A percentile compares a stretch with the other conserved stretches of the same genome.
Evolutionary conservation across 176 grass and related monocot genomes (phyloP).

Genomic region (Cocos nucifera): DNA sequence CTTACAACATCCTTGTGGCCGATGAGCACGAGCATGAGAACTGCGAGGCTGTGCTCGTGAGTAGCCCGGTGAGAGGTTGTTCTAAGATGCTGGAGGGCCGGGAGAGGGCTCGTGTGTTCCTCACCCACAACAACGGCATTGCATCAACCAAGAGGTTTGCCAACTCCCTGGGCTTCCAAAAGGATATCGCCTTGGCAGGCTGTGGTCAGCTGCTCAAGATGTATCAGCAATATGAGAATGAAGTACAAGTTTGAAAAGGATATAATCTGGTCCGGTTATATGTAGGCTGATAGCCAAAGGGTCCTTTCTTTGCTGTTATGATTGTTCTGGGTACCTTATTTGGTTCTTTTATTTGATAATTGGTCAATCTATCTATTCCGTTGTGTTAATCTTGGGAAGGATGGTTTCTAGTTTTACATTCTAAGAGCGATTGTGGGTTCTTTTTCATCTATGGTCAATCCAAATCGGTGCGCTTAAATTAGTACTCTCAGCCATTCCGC

Average conservation of each 20-base stretch:
- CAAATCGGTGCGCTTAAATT: too few relatives aligned
- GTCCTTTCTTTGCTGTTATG: too few relatives aligned
- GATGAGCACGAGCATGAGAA: constrained; percentile 71
- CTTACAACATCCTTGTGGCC: constrained; percentile 59
- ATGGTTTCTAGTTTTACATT: too few relatives aligned
- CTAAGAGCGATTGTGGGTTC: too few relatives aligned
- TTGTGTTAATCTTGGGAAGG: too few relatives aligned
- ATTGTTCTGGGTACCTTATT: too few relatives aligned
- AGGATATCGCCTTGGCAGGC: constrained; percentile 35
- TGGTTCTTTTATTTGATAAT: too few relatives aligned
- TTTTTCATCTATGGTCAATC: too few relatives aligned
- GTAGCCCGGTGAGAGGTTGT: constrained; percentile 56
- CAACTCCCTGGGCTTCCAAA: constrained; percentile 69
- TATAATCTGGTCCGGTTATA: too few relatives aligned
- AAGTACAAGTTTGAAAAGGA: constrained; percentile 1
- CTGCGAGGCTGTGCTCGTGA: constrained; percentile 70
- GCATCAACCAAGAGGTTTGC: constrained; percentile 47
- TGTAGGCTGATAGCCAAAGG: too few relatives aligned
- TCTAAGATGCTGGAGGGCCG: constrained; percentile 45
- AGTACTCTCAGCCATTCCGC: too few relatives aligned
- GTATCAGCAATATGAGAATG: constrained; percentile 40
- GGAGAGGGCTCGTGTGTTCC: constrained; percentile 77
- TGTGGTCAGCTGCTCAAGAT: constrained; percentile 58
- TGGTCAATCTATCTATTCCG: too few relatives aligned
- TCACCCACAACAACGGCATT: constrained; percentile 78